Evolutionary conservation across 805 yeast genomes (phyloP), one percentile per base, ranked within the genome.

Genomic region (Teunomyces tritomae): DNA sequence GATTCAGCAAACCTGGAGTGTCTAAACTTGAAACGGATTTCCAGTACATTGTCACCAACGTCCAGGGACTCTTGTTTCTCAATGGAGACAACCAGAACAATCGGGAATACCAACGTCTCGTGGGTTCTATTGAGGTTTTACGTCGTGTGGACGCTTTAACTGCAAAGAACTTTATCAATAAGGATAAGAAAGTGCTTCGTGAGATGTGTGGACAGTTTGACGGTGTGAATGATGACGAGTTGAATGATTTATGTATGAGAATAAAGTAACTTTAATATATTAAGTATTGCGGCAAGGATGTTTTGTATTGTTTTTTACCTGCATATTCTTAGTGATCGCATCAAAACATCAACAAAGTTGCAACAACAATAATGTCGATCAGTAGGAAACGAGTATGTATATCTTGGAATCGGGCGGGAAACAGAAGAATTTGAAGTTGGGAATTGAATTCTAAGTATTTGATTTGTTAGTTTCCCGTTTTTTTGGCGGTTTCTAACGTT

Each of bases 11-110:
- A 17, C 20, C 20, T 2, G 77, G 77, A 0, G 57, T 63, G 5
- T 48, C 46, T n/a, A 76, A 71, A 52, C 57, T 73, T 24, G 51
- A 54, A 8, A 46, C 48, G 4, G 77, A 73, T 51, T 53, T 70
- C 28, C 57, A 57, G 6, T 65, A 49, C 42, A 41, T 63, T 20
- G 47, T 51, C 1, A 36, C 44, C 8, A 47, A 55, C 24, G 50
- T 70, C 32, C 51, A 50, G 10, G 55, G 46, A 7, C 49, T 51
- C 17, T 51, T 68, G 29, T 54, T 59, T 37, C 47, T 67, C 37
- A 47, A 40, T 3, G 27, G 35, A 6, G 48, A 46, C 28, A 47
- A 33, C 17, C 28, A 17, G 40, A 26, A 37, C 28, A 37, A 37
- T 13, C 3, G 48, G 46, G 29, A 53, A 44, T 43, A 50, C 65